Conservation (phyloP, 2,329 filamentous ascomycete genomes). For the Colletotrichum sp. region DNA sequence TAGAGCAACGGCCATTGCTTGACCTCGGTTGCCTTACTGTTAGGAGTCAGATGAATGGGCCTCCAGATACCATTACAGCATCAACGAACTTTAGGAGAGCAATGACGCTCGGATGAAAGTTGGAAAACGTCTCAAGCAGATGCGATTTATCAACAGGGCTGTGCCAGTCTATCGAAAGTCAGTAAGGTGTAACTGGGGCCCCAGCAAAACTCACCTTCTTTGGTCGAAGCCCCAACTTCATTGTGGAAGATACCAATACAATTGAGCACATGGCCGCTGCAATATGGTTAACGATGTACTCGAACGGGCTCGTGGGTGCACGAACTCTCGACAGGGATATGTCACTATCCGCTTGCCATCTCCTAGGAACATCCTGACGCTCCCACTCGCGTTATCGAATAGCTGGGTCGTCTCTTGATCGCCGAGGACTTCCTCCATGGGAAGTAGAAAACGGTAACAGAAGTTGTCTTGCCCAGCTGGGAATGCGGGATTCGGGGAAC, state of each 20-base stretch:
- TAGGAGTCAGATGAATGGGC: neutral
- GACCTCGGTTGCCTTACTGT: constrained; percentile 38
- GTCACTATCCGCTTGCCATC: constrained; percentile 31
- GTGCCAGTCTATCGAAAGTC: neutral
- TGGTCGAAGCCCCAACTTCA: constrained; percentile 15
- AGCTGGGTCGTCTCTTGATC: constrained; percentile 26
- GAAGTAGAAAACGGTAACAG: constrained; percentile 42
- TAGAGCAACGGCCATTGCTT: constrained; percentile 41
- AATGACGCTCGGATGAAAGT: constrained; percentile 30
- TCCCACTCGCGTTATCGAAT: constrained; percentile 22
- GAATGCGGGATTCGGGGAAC: constrained; percentile 30
- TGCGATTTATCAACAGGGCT: constrained; percentile 29
- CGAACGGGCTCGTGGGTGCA: neutral
- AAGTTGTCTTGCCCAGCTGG: constrained; percentile 33
- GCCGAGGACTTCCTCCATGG: constrained; percentile 32
- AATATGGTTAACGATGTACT: neutral
- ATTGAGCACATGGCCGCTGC: constrained; percentile 36
- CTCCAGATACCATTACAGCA: accelerated
- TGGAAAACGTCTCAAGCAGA: constrained; percentile 30
- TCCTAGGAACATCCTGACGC: constrained; percentile 9
- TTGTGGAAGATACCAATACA: constrained; percentile 38
- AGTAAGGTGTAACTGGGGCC: neutral
- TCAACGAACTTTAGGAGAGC: constrained; percentile 30
- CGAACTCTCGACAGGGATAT: constrained; percentile 38
- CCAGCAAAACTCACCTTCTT: neutral